Evolutionary conservation across 1,139 yeast genomes (phyloP).

Genomic region (Suhomyces ambrosiae): DNA sequence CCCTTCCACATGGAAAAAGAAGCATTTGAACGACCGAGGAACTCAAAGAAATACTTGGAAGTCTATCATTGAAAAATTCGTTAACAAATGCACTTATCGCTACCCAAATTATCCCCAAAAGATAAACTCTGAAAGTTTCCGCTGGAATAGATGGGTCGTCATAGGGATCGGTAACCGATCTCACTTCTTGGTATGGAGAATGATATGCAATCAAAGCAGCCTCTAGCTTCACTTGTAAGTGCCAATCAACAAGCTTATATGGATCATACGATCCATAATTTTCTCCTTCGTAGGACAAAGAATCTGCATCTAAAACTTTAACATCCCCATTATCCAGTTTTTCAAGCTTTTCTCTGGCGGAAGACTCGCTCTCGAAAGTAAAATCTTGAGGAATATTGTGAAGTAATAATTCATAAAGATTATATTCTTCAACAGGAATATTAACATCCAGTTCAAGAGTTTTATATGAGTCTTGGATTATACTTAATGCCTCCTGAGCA

Average conservation of each 20-base stretch:
- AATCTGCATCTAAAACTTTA: slow-evolving; percentile 1
- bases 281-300: not conserved
- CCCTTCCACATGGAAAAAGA: slow-evolving; percentile 57
- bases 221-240: slow-evolving; percentile 18
- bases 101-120: slow-evolving; percentile 57
- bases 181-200: slow-evolving; percentile 67
- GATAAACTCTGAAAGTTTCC: slow-evolving; percentile 61
- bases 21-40: slow-evolving; percentile 59
- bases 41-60: slow-evolving; percentile 48
- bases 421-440: slow-evolving; percentile 21
- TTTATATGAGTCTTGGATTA: slow-evolving; percentile 20
- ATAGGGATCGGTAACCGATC: slow-evolving; percentile 55
- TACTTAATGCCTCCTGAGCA: slow-evolving; percentile 20
- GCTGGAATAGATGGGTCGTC: slow-evolving; percentile 53
- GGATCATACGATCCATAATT: slow-evolving; percentile 15
- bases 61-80: slow-evolving; percentile 58
- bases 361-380: slow-evolving; percentile 14
- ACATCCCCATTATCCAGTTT: not conserved
- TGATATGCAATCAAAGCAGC: slow-evolving; percentile 45
- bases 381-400: slow-evolving; percentile 1
- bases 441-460: slow-evolving; percentile 28
- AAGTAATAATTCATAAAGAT: slow-evolving; percentile 16
- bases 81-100: slow-evolving; percentile 57
- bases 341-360: not conserved
- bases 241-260: slow-evolving; percentile 17